Evolutionary conservation across 176 grass and related monocot genomes (phyloP).

Genomic region (Panicum miliaceum): DNA sequence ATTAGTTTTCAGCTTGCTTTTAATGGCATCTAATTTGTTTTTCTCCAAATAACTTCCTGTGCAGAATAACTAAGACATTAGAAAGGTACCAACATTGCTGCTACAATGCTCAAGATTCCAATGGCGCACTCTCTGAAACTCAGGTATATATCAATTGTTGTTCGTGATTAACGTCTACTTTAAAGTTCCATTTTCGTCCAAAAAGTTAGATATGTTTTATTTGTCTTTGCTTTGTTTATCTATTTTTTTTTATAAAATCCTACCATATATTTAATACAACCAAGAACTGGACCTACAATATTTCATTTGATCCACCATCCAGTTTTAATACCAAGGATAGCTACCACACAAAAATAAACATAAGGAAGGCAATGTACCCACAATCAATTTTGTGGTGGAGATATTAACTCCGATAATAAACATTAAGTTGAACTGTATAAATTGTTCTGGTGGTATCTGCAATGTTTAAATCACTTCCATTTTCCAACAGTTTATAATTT

Average conservation of each 20-base stretch:
- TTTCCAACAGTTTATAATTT: not conserved
- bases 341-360: too few relatives aligned
- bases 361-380: not conserved
- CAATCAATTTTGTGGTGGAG: not conserved
- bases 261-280: too few relatives aligned
- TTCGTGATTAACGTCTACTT: not conserved
- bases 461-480: not conserved
- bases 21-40: not conserved
- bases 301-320: too few relatives aligned
- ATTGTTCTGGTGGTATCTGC: not conserved
- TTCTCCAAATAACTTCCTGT: conserved; percentile 17
- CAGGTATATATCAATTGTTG: conserved; percentile 52
- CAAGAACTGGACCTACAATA: too few relatives aligned
- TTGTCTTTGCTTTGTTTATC: not conserved
- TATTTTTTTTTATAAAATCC: not conserved
- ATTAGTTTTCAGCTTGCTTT: not conserved
- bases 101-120: conserved; percentile 81
- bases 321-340: too few relatives aligned
- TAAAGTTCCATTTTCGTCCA: not conserved
- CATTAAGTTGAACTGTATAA: not conserved
- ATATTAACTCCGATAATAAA: not conserved
- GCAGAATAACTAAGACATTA: conserved; percentile 72
- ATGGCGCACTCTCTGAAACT: conserved; percentile 60
- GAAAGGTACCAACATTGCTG: conserved; percentile 87
- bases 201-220: not conserved